Evolutionary conservation across 352 stramenopile species (phyloP).

Genomic region (Pythium myriotylum): DNA sequence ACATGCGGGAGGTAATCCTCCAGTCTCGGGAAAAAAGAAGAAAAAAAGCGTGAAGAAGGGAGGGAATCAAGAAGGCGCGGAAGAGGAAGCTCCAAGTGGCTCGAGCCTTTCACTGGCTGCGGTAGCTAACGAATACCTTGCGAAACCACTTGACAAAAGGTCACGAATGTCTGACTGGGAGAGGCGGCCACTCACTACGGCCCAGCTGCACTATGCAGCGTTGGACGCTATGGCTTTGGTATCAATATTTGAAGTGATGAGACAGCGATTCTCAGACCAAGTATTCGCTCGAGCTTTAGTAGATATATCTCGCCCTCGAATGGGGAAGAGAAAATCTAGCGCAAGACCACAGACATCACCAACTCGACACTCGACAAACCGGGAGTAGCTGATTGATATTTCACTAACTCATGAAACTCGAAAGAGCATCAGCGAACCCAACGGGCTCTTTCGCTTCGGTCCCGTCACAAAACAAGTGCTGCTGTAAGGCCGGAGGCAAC

Average conservation of each 20-base stretch:
- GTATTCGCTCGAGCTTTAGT: constrained; percentile 22
- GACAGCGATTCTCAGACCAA: constrained; percentile 35
- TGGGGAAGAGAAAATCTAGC: not conserved
- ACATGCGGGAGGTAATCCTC: too few relatives aligned
- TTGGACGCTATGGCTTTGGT: constrained; percentile 74
- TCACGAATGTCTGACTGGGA: constrained; percentile 79
- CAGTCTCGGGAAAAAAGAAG: too few relatives aligned
- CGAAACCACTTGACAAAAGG: constrained; percentile 72
- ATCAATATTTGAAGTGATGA: constrained; percentile 59
- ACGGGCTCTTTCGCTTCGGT: constrained; percentile 34
- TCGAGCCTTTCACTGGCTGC: constrained; percentile 48
- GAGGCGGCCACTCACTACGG: constrained; percentile 59
- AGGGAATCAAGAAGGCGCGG: constrained; percentile 21
- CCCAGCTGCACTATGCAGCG: constrained; percentile 72
- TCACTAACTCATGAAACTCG: constrained; percentile 74
- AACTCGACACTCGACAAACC: too few relatives aligned
- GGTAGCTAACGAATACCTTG: constrained; percentile 55
- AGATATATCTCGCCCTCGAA: constrained; percentile 4
- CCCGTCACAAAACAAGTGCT: constrained; percentile 66
- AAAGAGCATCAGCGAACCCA: constrained; percentile 72
- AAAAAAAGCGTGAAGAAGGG: constrained; percentile 8
- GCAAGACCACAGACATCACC: too few relatives aligned
- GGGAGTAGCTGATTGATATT: too few relatives aligned
- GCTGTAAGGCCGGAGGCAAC: constrained; percentile 64
- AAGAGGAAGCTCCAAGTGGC: constrained; percentile 5